A percentile compares a stretch with the other conserved stretches of the same genome.
phyloP scores from a whole-genome alignment of 2,329 filamentous ascomycete genomes.

The Sporothrix curviconia region DNA sequence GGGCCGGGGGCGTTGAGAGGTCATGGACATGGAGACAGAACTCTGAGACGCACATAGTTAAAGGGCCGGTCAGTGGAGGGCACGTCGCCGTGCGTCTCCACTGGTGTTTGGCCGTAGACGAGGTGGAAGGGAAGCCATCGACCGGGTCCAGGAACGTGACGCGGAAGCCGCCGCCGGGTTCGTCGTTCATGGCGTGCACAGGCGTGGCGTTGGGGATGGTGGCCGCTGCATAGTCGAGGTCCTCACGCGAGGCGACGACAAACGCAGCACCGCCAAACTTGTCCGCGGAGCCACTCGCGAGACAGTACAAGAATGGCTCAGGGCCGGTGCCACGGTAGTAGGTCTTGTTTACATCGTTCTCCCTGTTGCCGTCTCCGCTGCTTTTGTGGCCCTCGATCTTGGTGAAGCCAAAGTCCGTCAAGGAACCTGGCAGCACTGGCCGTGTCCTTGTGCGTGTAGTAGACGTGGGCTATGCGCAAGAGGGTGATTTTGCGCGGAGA shows the following conservation, averaged over 20 bases:
- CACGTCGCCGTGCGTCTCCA: conserved; percentile 24
- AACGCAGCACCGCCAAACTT: conserved; percentile 53
- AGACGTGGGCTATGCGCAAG: conserved; percentile 37
- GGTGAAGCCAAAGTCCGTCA: conserved; percentile 42
- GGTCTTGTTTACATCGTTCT: too few relatives aligned
- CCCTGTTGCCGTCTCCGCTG: too few relatives aligned
- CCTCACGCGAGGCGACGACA: conserved; percentile 48
- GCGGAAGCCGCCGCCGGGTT: conserved; percentile 48
- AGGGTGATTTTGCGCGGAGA: conserved; percentile 30
- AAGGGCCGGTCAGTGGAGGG: not conserved
- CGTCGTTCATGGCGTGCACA: conserved; percentile 43
- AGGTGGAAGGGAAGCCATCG: conserved; percentile 52
- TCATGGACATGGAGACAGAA: not conserved
- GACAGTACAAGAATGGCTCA: conserved; percentile 54
- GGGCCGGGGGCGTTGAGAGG: too few relatives aligned
- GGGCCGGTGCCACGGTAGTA: conserved; percentile 57
- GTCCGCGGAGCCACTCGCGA: conserved; percentile 39
- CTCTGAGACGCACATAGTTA: not conserved
- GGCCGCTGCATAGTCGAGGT: conserved; percentile 46
- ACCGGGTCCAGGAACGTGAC: conserved; percentile 48
- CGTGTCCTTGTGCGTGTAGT: conserved; percentile 41
- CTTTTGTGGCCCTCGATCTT: conserved; percentile 26
- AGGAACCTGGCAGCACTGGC: conserved; percentile 36
- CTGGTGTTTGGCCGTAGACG: conserved; percentile 44
- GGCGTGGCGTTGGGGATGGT: conserved; percentile 40